Percentiles rank a stretch among this genome's conserved stretches.
These are phyloP conservation scores for Coelastrella sp. DNA, from an alignment of 139 green algal species.

Conservation along the genomic window DNA sequence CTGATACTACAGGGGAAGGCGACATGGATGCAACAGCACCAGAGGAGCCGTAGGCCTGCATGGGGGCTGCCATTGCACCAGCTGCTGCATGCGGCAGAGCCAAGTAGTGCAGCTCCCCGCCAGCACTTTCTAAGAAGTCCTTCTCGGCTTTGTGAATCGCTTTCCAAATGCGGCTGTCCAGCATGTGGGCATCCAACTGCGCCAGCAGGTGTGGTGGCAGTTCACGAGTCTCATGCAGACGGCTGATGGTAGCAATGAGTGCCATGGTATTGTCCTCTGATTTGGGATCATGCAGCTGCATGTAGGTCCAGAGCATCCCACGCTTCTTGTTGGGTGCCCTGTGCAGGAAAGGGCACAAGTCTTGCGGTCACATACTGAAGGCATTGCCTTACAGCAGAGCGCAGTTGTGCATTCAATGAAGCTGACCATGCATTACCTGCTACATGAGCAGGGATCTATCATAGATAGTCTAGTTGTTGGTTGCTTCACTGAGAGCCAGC, in stretches of 20 bases:
- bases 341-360: too few species aligned
- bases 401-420: too few species aligned
- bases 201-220: neutral
- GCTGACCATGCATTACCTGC: too few species aligned
- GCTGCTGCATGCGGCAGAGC: neutral
- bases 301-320: constrained; percentile 52
- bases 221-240: constrained; percentile 30
- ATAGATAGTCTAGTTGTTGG: too few species aligned
- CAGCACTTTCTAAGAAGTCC: constrained; percentile 30
- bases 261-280: constrained; percentile 10
- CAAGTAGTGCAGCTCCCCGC: constrained; percentile 18
- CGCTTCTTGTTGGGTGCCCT: constrained; percentile 52
- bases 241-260: neutral
- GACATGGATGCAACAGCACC: neutral
- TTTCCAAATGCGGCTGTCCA: constrained; percentile 19
- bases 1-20: neutral
- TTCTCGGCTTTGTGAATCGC: constrained; percentile 35
- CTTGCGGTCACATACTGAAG: too few species aligned
- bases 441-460: too few species aligned
- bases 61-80: neutral
- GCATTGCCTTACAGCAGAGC: too few species aligned
- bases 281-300: constrained; percentile 32
- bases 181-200: neutral
- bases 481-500: too few species aligned
- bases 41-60: constrained; percentile 1